These are phyloP conservation scores for Aspergillus spinulosporus DNA, from an alignment of 2,329 filamentous ascomycete species.

Conservation along the genomic window DNA sequence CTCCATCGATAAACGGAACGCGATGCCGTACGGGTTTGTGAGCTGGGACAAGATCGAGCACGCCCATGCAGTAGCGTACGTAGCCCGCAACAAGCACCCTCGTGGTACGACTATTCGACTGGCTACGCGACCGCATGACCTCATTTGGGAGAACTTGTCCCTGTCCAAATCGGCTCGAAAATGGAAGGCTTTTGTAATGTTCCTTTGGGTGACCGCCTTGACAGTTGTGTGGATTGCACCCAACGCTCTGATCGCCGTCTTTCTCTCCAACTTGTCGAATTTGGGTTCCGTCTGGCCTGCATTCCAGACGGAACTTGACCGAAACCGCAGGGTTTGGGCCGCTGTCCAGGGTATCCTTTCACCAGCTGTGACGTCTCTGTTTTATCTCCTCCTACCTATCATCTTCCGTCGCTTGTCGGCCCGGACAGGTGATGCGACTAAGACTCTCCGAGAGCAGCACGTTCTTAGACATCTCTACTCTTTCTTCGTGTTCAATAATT, in stretches of 20 bases:
- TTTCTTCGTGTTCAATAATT: slow-evolving; percentile 97
- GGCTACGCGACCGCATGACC: slow-evolving; percentile 82
- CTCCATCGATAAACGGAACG: slow-evolving; percentile 80
- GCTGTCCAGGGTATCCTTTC: slow-evolving; percentile 89
- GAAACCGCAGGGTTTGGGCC: slow-evolving; percentile 71
- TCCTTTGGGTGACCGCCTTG: slow-evolving; percentile 76
- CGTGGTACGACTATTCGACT: slow-evolving; percentile 74
- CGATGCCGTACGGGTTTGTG: slow-evolving; percentile 90
- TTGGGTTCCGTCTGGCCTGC: slow-evolving; percentile 75
- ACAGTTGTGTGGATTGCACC: slow-evolving; percentile 86
- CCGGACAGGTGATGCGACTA: slow-evolving; percentile 82
- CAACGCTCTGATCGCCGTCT: slow-evolving; percentile 92
- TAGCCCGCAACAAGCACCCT: slow-evolving; percentile 76
- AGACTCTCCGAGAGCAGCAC: slow-evolving; percentile 87
- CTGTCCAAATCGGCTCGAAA: slow-evolving; percentile 67
- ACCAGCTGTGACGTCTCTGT: slow-evolving; percentile 79
- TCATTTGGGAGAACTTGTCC: slow-evolving; percentile 93
- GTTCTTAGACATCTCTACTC: slow-evolving; percentile 87
- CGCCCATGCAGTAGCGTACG: slow-evolving; percentile 83
- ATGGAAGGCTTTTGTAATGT: slow-evolving; percentile 75
- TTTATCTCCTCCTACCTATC: slow-evolving; percentile 85
- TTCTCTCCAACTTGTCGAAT: slow-evolving; percentile 82
- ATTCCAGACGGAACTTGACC: slow-evolving; percentile 66
- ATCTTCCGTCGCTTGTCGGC: slow-evolving; percentile 87
- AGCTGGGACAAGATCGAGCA: slow-evolving; percentile 87